Conservation (phyloP, 140 eudicot genomes). For the Stevia rebaudiana region DNA sequence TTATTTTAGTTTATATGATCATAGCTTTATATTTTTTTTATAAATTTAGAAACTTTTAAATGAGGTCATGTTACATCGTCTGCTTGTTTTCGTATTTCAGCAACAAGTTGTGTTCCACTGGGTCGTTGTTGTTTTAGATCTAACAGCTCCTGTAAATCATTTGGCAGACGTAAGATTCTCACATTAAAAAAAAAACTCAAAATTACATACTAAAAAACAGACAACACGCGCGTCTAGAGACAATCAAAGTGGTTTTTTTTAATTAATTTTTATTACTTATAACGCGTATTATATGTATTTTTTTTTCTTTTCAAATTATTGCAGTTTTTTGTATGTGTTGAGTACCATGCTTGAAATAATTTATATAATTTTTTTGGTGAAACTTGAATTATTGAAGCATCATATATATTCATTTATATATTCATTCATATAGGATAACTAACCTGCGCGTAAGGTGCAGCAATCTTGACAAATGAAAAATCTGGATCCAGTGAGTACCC, state of each 20-base stretch:
- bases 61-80: slow-evolving; percentile 55
- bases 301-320: not conserved
- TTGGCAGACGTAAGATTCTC: not conserved
- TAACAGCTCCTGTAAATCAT: slow-evolving; percentile 74
- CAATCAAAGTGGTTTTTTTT: too few species aligned
- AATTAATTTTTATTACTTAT: too few species aligned
- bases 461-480: slow-evolving; percentile 81
- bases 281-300: not conserved
- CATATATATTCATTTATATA: too few species aligned
- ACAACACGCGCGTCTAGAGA: too few species aligned
- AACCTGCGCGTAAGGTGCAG: slow-evolving; percentile 99
- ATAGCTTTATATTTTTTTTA: not conserved
- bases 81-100: slow-evolving; percentile 87
- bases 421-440: slow-evolving; percentile 23
- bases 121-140: slow-evolving; percentile 68
- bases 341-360: not conserved
- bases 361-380: slow-evolving; percentile 1
- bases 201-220: too few species aligned
- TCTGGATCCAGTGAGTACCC: slow-evolving; percentile 81
- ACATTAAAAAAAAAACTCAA: not conserved
- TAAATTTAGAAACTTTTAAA: not conserved
- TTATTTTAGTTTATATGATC: not conserved
- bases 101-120: slow-evolving; percentile 72
- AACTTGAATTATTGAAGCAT: not conserved
- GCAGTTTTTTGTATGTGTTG: not conserved